phyloP scores from a whole-genome alignment of 179 eudicot genomes.

The Beta macrorhiza region DNA sequence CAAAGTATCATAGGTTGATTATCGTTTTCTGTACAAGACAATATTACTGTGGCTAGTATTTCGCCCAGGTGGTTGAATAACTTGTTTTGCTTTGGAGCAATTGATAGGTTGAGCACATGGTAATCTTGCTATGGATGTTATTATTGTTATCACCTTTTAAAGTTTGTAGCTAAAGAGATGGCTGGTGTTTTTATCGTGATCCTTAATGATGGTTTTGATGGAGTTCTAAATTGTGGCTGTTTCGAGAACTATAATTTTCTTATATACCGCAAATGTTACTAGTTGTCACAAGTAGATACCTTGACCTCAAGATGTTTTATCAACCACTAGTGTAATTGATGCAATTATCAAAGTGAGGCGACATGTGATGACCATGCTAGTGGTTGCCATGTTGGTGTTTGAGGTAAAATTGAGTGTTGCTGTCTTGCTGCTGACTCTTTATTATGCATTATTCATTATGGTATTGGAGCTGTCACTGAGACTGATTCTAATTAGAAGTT shows the following conservation, averaged over 20 bases:
- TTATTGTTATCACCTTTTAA: not conserved
- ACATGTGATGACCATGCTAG: not conserved
- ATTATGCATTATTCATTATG: not conserved
- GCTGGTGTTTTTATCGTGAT: not conserved
- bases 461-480: not conserved
- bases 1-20: not conserved
- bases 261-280: not conserved
- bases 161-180: not conserved
- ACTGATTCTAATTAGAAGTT: not conserved
- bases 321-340: too few relatives aligned
- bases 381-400: not conserved
- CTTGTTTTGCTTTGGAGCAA: not conserved
- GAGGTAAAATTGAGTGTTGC: not conserved
- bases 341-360: too few relatives aligned
- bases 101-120: not conserved
- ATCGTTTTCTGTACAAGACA: not conserved
- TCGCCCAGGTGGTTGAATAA: not conserved
- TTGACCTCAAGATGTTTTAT: not conserved
- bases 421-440: not conserved
- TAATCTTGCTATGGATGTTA: not conserved
- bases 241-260: not conserved
- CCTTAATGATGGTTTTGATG: not conserved
- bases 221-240: not conserved
- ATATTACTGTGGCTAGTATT: constrained; percentile 4
- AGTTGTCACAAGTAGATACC: not conserved